Base-by-base conservation (phyloP, 768 basidiomycete genomes). In the Leucocoprinus birnbaumii region DNA sequence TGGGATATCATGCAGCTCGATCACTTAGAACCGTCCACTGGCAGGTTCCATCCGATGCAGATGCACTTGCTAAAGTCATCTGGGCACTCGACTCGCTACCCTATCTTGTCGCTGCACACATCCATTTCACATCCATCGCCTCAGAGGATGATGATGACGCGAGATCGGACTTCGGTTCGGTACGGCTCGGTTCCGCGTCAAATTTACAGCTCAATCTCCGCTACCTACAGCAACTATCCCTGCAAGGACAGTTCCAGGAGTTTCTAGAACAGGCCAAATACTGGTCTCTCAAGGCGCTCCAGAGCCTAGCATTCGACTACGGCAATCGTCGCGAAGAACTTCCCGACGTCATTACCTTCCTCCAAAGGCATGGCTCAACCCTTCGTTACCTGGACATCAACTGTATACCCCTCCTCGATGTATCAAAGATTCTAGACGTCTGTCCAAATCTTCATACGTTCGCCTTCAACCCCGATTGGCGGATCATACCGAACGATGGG, bases 401-500 rank as follows among this genome's bases (percentile, higher is more conserved):
- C 62, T 79, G 79, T 60, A 77, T 82, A 42, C 80, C 80, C 5
- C 59, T 72, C 0, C 71, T 88, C 24, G 81, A 87, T 56, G 71
- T 89, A 13, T 70, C 82, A 3, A 71, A 71, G 21, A 78, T 87
- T 56, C 78, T 90, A 22, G 83, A 84, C 11, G 66, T 81, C 6
- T 90, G 88, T 59, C 87, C 86, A 0, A 65, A 72, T 46, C 78
- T 91, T 26, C 71, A 66, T 18, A 79, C 83, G 0, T 83, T 91
- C 64, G 76, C 79, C 21, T 90, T 91, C 72, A 91, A 89, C 63
- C 82, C 77, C 24, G 89, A 91, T 64, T 90, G 89, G 88, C 78
- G 79, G 11, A 67, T 86, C 42, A 62, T 63, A 48, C 71, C 68
- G 42, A 68, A 73, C 48, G 62, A 63, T 46, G 64, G 69, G 37